Evolutionary conservation across 192 early-diverging fungal genomes (phyloP).

Genomic region (Dissophora globulifera): DNA sequence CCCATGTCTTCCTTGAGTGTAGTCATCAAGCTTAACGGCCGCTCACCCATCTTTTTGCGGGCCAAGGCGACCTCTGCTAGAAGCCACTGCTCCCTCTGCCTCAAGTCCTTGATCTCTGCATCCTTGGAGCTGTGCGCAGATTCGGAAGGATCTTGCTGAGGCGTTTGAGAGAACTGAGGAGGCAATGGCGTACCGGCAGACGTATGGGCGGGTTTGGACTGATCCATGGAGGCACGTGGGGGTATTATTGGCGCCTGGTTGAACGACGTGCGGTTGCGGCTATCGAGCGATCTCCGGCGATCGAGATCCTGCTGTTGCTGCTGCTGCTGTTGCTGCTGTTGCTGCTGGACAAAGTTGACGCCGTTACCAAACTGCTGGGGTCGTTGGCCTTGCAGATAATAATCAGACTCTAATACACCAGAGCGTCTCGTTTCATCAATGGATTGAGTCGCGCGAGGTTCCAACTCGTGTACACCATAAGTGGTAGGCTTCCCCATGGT

Average conservation of each 20-base stretch:
- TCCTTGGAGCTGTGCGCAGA: conserved; percentile 18
- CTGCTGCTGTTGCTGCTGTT: conserved; percentile 20
- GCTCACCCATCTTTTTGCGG: conserved; percentile 28
- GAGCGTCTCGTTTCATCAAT: conserved; percentile 42
- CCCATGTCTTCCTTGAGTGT: conserved; percentile 46
- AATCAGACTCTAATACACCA: background rate
- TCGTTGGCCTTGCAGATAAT: conserved; percentile 10
- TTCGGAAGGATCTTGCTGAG: conserved; percentile 7
- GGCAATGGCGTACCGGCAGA: background rate
- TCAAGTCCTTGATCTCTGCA: conserved; percentile 38
- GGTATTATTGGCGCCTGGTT: background rate
- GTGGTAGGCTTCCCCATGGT: conserved; percentile 21
- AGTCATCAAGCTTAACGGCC: conserved; percentile 8
- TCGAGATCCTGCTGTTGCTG: conserved; percentile 20
- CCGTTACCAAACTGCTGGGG: conserved; percentile 14
- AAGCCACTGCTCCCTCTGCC: conserved; percentile 50
- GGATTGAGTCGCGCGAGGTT: conserved; percentile 26
- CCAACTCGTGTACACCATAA: conserved; percentile 1
- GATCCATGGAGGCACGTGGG: conserved; percentile 27
- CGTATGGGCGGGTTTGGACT: background rate
- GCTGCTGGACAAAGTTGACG: conserved; percentile 1
- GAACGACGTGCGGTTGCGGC: conserved; percentile 17
- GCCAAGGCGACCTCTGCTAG: conserved; percentile 43
- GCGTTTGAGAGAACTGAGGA: background rate
- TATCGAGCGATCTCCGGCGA: conserved; percentile 22